Percentiles rank a stretch among this genome's conserved stretches.
Evolutionary conservation across 768 basidiomycete species (phyloP).

Genomic region (Panus rudis): DNA sequence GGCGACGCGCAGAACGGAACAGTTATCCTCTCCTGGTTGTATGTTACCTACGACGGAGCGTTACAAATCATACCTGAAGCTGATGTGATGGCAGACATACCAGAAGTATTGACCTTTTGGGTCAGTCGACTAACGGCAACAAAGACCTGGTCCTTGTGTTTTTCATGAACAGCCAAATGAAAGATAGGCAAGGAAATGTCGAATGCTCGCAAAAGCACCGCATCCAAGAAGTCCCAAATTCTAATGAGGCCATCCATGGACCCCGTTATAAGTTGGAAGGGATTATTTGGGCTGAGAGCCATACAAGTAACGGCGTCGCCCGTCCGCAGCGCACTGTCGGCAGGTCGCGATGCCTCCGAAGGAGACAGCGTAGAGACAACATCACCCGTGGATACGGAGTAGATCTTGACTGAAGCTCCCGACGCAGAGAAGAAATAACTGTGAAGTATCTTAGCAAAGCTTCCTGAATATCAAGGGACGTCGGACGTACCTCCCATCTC

Average conservation of each 20-base stretch:
- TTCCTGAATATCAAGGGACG: background rate
- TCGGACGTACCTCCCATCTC: conserved; percentile 68
- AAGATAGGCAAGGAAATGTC: conserved; percentile 63
- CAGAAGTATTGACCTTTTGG: conserved; percentile 34
- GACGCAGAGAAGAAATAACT: conserved; percentile 89
- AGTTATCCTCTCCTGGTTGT: conserved; percentile 40
- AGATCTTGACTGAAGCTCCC: conserved; percentile 77
- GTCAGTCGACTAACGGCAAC: conserved; percentile 51
- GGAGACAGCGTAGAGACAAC: conserved; percentile 79
- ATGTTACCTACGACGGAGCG: conserved; percentile 8
- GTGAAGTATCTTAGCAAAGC: conserved; percentile 11
- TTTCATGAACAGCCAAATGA: conserved; percentile 63
- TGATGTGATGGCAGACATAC: conserved; percentile 15
- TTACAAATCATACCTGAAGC: background rate
- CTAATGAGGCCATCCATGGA: conserved; percentile 79
- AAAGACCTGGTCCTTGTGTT: conserved; percentile 63
- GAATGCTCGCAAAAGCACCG: conserved; percentile 67
- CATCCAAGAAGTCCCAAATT: conserved; percentile 93
- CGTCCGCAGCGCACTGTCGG: conserved; percentile 18
- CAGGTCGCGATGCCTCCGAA: conserved; percentile 16
- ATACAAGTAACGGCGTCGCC: conserved; percentile 63
- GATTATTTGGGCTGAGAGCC: conserved; percentile 76
- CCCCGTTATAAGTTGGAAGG: conserved; percentile 83
- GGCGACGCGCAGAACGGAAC: conserved; percentile 56
- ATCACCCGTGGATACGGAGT: conserved; percentile 71